Evolutionary conservation across 805 yeast species (phyloP).

Genomic region (Hanseniaspora taiwanica): DNA sequence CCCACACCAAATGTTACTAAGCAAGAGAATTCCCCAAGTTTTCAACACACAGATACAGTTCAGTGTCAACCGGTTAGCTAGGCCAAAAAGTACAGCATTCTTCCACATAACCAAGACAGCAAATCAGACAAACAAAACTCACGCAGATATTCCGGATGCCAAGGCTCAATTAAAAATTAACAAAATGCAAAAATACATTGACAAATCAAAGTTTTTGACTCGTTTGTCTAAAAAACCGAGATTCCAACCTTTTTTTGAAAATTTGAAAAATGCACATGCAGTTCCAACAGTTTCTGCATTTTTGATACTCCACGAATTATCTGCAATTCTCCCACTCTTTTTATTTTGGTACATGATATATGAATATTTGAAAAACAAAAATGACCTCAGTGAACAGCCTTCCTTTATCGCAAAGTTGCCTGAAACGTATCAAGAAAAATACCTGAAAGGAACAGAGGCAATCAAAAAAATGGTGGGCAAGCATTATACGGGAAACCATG

Average conservation of each 20-base stretch:
- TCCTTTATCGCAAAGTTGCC: not conserved
- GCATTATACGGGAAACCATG: constrained; percentile 25
- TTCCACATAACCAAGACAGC: no score
- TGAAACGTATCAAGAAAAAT: not conserved
- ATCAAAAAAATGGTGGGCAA: constrained; percentile 39
- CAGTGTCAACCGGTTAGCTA: no score
- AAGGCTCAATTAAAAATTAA: not conserved
- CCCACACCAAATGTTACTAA: no score
- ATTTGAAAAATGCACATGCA: constrained; percentile 19
- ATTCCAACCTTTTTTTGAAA: constrained; percentile 15
- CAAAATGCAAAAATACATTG: constrained; percentile 8
- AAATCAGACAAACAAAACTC: no score
- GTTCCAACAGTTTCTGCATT: constrained; percentile 39
- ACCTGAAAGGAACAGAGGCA: constrained; percentile 13
- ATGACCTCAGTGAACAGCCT: constrained; percentile 6
- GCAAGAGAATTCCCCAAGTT: no score
- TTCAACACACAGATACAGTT: no score
- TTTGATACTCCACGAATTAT: constrained; percentile 54
- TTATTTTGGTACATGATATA: constrained; percentile 58
- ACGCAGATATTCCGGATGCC: not conserved
- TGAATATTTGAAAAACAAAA: constrained; percentile 26
- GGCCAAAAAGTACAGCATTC: no score
- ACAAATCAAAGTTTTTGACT: constrained; percentile 16
- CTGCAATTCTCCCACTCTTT: constrained; percentile 61
- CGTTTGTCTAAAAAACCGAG: constrained; percentile 17